These are phyloP conservation scores for Salvia hispanica DNA, from an alignment of 257 asterid species.

Conservation along the genomic window DNA sequence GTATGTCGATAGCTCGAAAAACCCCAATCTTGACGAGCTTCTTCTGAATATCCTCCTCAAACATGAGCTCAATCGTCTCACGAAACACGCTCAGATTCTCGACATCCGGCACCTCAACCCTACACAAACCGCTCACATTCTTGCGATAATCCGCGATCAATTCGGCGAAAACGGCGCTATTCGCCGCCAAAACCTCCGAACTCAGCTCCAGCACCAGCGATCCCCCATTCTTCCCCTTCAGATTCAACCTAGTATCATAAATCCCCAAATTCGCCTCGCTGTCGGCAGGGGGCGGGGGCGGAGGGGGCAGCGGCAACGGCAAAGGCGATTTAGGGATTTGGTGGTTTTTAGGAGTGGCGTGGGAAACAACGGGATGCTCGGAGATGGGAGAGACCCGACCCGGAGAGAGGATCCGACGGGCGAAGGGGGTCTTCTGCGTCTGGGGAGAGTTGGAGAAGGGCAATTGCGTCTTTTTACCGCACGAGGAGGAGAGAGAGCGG, in stretches of 20 bases:
- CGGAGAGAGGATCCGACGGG: conserved; percentile 92
- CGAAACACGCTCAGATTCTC: conserved; percentile 74
- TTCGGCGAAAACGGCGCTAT: conserved; percentile 69
- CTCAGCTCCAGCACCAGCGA: conserved; percentile 73
- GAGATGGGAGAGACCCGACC: conserved; percentile 96
- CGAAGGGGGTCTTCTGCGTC: conserved; percentile 48
- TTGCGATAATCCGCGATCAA: conserved; percentile 60
- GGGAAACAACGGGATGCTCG: conserved; percentile 38
- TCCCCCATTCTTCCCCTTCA: conserved; percentile 69
- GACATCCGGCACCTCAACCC: conserved; percentile 92
- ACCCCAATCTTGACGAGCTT: conserved; percentile 71
- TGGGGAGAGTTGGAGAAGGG: conserved; percentile 65
- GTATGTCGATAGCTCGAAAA: conserved; percentile 69
- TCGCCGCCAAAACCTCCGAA: conserved; percentile 69
- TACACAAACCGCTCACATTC: conserved; percentile 61
- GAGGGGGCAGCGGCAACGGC: conserved; percentile 40
- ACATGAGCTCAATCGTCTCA: conserved; percentile 83
- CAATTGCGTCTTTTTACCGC: conserved; percentile 46
- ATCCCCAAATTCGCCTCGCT: conserved; percentile 39
- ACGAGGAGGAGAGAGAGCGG: conserved; percentile 41
- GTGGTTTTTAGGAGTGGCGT: conserved; percentile 24
- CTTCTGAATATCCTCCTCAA: conserved; percentile 68
- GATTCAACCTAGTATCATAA: conserved; percentile 79
- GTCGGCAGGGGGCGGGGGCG: conserved; percentile 42
- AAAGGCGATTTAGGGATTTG: conserved; percentile 41